These are phyloP conservation scores for Pleurotus pulmonarius DNA, from an alignment of 768 basidiomycete genomes.

Conservation along the genomic window DNA sequence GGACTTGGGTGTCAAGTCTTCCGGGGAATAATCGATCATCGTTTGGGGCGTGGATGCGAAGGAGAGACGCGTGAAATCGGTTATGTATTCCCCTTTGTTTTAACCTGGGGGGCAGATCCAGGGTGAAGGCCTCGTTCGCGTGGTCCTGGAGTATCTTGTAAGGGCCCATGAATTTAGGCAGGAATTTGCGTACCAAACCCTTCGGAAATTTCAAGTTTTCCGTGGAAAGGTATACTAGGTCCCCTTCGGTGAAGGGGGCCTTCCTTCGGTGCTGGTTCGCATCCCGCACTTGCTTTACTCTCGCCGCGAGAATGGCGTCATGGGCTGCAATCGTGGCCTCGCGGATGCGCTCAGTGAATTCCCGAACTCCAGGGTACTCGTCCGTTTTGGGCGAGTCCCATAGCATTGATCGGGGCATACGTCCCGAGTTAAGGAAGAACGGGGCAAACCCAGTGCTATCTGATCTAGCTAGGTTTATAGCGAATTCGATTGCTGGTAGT, in stretches of 20 bases:
- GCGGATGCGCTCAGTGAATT: conserved; percentile 17
- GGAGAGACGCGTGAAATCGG: conserved; percentile 27
- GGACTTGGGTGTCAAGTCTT: conserved; percentile 17
- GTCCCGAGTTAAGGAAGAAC: no score
- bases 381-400: no score
- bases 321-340: conserved; percentile 20
- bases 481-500: no score
- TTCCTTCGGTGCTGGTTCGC: conserved; percentile 15
- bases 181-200: conserved; percentile 23
- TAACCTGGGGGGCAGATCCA: conserved; percentile 24
- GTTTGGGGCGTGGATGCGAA: conserved; percentile 28
- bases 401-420: no score
- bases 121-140: conserved; percentile 12
- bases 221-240: conserved; percentile 30
- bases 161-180: conserved; percentile 32
- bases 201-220: conserved; percentile 30
- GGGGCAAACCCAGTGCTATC: no score
- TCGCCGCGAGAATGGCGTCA: conserved; percentile 17
- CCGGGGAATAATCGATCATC: conserved; percentile 28
- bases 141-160: conserved; percentile 17
- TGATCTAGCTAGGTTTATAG: no score
- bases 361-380: conserved; percentile 18
- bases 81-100: conserved; percentile 21
- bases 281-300: conserved; percentile 17
- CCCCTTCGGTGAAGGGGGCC: conserved; percentile 17